A percentile compares a stretch with the other conserved stretches of the same genome.
phyloP scores from a whole-genome alignment of 1,284 basidiomycete species.

The Boletus austroedulis region DNA sequence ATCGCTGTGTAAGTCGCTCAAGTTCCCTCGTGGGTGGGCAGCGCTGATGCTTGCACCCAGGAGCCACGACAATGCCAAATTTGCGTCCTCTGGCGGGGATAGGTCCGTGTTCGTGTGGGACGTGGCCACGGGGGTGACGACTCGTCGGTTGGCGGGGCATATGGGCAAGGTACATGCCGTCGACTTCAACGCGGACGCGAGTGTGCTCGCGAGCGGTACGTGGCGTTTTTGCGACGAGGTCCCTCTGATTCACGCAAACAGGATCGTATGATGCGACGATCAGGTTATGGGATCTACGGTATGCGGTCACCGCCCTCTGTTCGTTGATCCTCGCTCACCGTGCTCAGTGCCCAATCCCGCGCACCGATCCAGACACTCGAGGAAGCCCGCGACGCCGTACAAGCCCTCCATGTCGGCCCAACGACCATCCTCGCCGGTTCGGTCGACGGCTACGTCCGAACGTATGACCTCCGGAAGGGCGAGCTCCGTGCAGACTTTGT shows the following conservation, averaged over 20 bases:
- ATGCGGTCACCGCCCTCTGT: slow-evolving; percentile 1
- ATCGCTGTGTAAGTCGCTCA: slow-evolving; percentile 64
- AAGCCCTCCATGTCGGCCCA: slow-evolving; percentile 65
- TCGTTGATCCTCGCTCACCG: background rate
- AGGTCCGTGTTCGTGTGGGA: too few relatives aligned
- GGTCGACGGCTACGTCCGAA: slow-evolving; percentile 88
- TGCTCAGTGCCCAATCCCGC: too few relatives aligned
- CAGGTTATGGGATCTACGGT: slow-evolving; percentile 87
- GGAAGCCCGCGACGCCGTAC: slow-evolving; percentile 88
- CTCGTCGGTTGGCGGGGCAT: too few relatives aligned
- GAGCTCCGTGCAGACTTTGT: slow-evolving; percentile 86
- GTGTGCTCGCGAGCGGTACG: slow-evolving; percentile 80
- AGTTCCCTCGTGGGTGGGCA: slow-evolving; percentile 31
- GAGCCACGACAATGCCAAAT: slow-evolving; percentile 88
- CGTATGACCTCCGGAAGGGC: slow-evolving; percentile 92
- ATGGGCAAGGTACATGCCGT: too few relatives aligned
- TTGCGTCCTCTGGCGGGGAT: slow-evolving; percentile 96
- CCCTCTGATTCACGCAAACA: slow-evolving; percentile 28
- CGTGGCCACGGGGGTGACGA: too few relatives aligned
- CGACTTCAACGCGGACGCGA: slow-evolving; percentile 85
- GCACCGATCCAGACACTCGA: slow-evolving; percentile 92
- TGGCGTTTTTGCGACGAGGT: background rate
- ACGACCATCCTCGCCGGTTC: slow-evolving; percentile 78
- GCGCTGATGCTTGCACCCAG: slow-evolving; percentile 40
- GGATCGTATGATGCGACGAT: slow-evolving; percentile 88